Percentiles rank a stretch among this genome's conserved stretches.
phyloP scores from a whole-genome alignment of 345 rosid species.

The Eucalyptus albens region DNA sequence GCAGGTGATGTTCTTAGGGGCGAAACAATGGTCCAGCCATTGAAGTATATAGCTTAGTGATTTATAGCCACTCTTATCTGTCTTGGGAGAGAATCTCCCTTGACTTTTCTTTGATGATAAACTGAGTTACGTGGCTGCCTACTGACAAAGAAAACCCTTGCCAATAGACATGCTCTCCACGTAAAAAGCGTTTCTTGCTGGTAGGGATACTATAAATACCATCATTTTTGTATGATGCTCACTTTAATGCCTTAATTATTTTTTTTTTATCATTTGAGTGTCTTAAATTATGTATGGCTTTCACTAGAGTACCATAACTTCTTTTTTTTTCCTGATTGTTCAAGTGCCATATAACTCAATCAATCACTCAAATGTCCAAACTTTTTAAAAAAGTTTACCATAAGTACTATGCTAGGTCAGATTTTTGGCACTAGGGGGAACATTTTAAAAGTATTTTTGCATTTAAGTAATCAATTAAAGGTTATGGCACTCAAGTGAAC shows the following conservation, averaged over 20 bases:
- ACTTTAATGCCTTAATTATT: background rate
- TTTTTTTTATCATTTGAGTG: background rate
- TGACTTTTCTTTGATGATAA: background rate
- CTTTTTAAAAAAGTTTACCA: background rate
- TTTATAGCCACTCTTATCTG: background rate
- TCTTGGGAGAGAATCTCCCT: background rate
- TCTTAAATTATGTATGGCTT: no score
- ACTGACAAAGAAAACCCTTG: background rate
- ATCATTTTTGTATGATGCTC: no score
- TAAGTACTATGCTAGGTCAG: accelerated
- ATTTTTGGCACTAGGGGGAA: accelerated
- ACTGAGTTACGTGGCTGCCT: background rate
- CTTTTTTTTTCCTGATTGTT: accelerated
- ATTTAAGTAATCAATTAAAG: background rate
- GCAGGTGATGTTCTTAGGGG: background rate
- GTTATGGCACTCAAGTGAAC: background rate
- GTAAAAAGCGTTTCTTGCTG: background rate
- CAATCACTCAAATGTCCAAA: background rate
- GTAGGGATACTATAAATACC: background rate
- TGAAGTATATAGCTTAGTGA: background rate
- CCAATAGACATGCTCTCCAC: background rate
- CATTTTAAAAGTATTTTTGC: background rate
- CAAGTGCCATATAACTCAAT: no score
- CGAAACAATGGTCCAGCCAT: background rate
- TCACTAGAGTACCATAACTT: background rate